Percentiles rank a stretch among this genome's conserved stretches.
Evolutionary conservation across 2,329 filamentous ascomycete genomes (phyloP).

Genomic region (Conoideocrella luteorostrata): DNA sequence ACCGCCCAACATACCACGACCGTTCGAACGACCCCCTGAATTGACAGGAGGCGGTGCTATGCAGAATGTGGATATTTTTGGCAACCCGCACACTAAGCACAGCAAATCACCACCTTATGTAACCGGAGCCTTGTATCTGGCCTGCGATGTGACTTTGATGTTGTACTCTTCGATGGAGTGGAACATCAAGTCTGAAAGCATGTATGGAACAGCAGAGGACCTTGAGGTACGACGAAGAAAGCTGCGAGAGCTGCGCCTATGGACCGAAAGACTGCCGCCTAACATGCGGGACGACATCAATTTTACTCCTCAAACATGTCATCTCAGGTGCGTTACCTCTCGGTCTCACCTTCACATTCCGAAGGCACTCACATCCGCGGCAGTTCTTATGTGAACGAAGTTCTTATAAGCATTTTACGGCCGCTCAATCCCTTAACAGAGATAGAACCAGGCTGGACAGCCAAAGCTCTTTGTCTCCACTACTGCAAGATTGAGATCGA

Average conservation of each 20-base stretch:
- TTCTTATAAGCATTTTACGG: slow-evolving; percentile 11
- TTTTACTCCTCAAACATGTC: slow-evolving; percentile 12
- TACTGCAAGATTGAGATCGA: slow-evolving; percentile 8
- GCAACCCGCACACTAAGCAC: slow-evolving; percentile 2
- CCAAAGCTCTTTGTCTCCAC: slow-evolving; percentile 8
- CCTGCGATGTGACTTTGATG: slow-evolving; percentile 13
- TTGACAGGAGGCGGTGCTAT: background rate
- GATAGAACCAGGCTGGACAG: slow-evolving; percentile 8
- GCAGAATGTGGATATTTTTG: slow-evolving; percentile 10
- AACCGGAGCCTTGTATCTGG: slow-evolving; percentile 7
- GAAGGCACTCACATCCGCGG: background rate
- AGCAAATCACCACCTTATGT: slow-evolving; percentile 9
- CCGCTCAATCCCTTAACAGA: slow-evolving; percentile 6
- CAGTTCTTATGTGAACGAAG: slow-evolving; percentile 11
- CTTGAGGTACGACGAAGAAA: slow-evolving; percentile 5
- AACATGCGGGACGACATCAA: slow-evolving; percentile 12
- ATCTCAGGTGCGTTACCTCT: slow-evolving; percentile 8
- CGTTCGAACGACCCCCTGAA: slow-evolving; percentile 7
- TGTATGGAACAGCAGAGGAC: slow-evolving; percentile 7
- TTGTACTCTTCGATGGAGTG: slow-evolving; percentile 12
- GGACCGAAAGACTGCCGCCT: slow-evolving; percentile 8
- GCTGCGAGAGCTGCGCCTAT: slow-evolving; percentile 4
- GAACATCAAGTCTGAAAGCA: slow-evolving; percentile 4
- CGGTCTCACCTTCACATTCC: too few relatives aligned
- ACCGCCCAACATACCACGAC: slow-evolving; percentile 9